Evolutionary conservation across 768 basidiomycete genomes (phyloP).

Genomic region (Dioszegia crocea): DNA sequence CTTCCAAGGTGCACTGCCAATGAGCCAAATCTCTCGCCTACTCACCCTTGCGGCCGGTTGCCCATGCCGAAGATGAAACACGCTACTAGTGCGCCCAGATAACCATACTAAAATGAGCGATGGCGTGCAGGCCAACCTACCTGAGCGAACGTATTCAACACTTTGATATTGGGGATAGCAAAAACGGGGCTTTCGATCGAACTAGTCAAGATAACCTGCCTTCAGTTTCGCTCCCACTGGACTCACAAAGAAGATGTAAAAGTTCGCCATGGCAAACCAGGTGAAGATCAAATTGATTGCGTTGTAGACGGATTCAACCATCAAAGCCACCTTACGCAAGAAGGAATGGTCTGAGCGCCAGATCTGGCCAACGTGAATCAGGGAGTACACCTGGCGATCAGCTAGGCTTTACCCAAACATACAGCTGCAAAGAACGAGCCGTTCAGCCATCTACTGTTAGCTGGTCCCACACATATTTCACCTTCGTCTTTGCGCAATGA

Average conservation of each 20-base stretch:
- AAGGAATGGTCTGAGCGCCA: conserved; percentile 75
- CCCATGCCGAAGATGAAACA: conserved; percentile 95
- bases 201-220: conserved; percentile 76
- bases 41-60: conserved; percentile 80
- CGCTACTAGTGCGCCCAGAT: conserved; percentile 79
- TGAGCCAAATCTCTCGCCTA: conserved; percentile 6
- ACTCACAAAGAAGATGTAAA: conserved; percentile 87
- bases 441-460: conserved; percentile 51
- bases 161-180: conserved; percentile 60
- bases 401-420: background rate
- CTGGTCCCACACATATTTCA: conserved; percentile 53
- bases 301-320: conserved; percentile 81
- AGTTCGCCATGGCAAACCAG: conserved; percentile 82
- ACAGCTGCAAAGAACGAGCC: conserved; percentile 88
- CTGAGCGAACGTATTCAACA: conserved; percentile 72
- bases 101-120: conserved; percentile 60
- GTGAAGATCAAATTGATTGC: conserved; percentile 79
- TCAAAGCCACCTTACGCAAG: conserved; percentile 66
- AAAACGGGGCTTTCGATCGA: conserved; percentile 75
- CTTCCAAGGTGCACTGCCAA: conserved; percentile 69
- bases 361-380: conserved; percentile 79
- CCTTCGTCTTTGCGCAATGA: conserved; percentile 83
- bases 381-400: conserved; percentile 65
- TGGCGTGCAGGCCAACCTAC: conserved; percentile 51
- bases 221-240: background rate